Base-by-base conservation (phyloP, 371 early-diverging fungal genomes). In the Syncephalastrum sp. region DNA sequence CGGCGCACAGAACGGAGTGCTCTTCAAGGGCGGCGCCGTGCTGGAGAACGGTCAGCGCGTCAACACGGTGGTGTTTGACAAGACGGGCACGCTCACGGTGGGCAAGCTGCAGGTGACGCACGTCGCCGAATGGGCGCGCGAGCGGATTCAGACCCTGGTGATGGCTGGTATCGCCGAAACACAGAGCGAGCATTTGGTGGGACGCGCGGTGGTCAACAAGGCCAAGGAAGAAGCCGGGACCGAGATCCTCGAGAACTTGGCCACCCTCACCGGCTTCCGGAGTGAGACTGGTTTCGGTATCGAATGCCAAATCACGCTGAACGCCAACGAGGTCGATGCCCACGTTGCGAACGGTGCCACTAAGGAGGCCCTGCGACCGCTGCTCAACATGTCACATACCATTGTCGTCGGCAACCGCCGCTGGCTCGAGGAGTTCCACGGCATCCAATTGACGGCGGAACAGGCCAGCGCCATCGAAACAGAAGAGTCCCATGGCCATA, bases 21-120 rank as follows among this genome's bases (percentile, higher is more conserved):
- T 95, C 47, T 93, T 95, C 72, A 95, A 95, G 65, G 88, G 91
- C 21, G 94, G 91, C 4, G 82, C 71, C 24, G 84, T 94, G 10
- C 69, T 98, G 48, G 96, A 96, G 64, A 82, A 82, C 3, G 94
- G 93, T 3, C 84, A 89, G 53, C 76, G 74, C 41, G 77, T 97
- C 14, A 90, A 88, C 59, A 92, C 88, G 54, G 75, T 96, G 0
- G 86, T 97, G 23, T 97, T 98, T 73, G 98, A 98, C 75, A 98
- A 98, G 77, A 98, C 98, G 3, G 98, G 97, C 41, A 98, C 98
- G 0, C 65, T 98, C 45, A 98, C 98, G 13, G 57, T 69, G 5
- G 98, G 98, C 43, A 83, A 89, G 54, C 69, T 97, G 55, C 68
- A 82, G 13, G 93, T 98, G 3, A 86, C 88, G 0, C 67, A 75